Conservation (phyloP, 352 stramenopile genomes). For the Phytopythium sindhum region DNA sequence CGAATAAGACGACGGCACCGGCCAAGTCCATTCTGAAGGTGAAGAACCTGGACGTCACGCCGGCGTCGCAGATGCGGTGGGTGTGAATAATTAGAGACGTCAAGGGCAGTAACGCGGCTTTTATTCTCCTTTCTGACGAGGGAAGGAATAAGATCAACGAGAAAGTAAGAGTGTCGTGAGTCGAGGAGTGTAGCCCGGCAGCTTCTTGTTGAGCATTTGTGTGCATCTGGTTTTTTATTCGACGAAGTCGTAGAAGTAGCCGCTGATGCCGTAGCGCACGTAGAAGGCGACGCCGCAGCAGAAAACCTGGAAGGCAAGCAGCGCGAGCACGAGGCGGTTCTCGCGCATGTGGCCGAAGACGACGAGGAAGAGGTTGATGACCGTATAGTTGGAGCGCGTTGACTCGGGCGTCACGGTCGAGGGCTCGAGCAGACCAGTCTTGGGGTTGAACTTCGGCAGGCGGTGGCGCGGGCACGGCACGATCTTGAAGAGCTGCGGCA, state of each 20-base stretch:
- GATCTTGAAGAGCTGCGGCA: conserved; percentile 98
- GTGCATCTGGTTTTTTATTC: conserved; percentile 18
- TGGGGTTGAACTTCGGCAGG: conserved; percentile 93
- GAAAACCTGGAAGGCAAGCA: conserved; percentile 75
- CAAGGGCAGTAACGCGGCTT: background rate
- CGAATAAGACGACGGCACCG: conserved; percentile 44
- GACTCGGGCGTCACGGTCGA: conserved; percentile 89
- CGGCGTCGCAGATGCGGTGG: conserved; percentile 36
- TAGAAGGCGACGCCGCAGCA: conserved; percentile 78
- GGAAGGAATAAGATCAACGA: background rate
- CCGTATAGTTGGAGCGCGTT: conserved; percentile 82
- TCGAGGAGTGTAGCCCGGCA: background rate
- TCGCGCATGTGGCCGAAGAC: conserved; percentile 83
- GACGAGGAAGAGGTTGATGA: conserved; percentile 87
- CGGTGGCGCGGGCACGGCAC: conserved; percentile 97
- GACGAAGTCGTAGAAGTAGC: conserved; percentile 88
- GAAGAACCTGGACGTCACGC: conserved; percentile 27
- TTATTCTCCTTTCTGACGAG: background rate
- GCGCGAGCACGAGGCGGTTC: conserved; percentile 54
- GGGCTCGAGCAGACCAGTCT: conserved; percentile 90
- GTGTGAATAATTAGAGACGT: conserved; percentile 12
- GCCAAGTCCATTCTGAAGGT: conserved; percentile 56
- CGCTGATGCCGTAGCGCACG: conserved; percentile 80
- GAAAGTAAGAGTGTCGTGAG: background rate
- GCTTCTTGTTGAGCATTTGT: background rate